Base-by-base conservation (phyloP, 176 grass and related monocot species). In the Carex scoparia region DNA sequence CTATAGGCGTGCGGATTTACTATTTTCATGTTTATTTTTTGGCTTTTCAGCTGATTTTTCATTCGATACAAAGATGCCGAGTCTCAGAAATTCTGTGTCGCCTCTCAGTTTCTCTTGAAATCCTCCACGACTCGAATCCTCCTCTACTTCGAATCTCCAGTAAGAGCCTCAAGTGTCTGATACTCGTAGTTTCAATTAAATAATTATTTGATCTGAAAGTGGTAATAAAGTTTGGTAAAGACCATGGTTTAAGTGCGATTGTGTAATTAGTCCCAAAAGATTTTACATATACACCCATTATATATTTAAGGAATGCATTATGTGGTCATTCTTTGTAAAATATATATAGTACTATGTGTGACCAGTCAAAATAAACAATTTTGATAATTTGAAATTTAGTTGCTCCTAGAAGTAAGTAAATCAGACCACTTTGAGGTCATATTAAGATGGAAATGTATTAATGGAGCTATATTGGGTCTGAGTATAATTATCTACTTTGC, bases 71-170 rank as follows among this genome's bases (percentile, higher is more conserved):
- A 44, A 66, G 80, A 68, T 65, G 80, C 10, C 16, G 62, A 16
- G 10, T 48, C 10, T 63, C 80, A 19, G 62, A 83, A 83, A 32
- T 2, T 15, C 40, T 53, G 3, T 83, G 80, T 65, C 40, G 80
- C 40, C 80, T 83, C 61, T 83, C 80, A 31, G 64, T 67, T 54
- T 83, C 57, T 30, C 61, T 83, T 49, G 68, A 83, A 49, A 67
- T 51, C 10, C 2, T 28, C 2, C 80, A 66, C 61, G 37, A 65
- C n/a, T 64, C 35, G 6, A 51, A 65, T 68, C 60, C 80, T 53
- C 61, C 80, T 51, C 64, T 83, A 49, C 10, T 83, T 68, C 10
- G 61, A 8, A 48, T 83, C 23, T 83, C 80, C 23, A 67, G 80
- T 83, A 51, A 83, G 61, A 9, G 27, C 9, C 5, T 82, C 3